A percentile compares a stretch with the other conserved stretches of the same genome.
Conservation (phyloP, 495 filamentous ascomycete genomes). For the Neurospora terricola region DNA sequence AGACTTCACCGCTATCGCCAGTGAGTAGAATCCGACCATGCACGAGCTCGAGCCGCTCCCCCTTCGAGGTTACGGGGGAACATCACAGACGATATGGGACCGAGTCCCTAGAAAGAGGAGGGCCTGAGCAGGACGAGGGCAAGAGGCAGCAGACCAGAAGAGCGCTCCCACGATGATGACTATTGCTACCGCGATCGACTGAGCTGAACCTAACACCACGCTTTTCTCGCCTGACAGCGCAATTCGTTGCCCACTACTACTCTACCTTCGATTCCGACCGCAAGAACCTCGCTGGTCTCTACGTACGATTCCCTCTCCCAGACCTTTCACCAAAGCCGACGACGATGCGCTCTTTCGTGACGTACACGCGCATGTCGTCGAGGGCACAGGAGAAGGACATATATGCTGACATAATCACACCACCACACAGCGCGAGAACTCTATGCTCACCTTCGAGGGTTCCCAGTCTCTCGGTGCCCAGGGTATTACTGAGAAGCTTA, state of each 20-base stretch:
- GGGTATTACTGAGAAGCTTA: constrained; percentile 66
- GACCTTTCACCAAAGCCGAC: background rate
- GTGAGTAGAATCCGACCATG: constrained; percentile 14
- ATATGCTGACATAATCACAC: constrained; percentile 1
- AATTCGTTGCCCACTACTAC: constrained; percentile 89
- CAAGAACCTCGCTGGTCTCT: constrained; percentile 52
- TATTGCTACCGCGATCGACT: background rate
- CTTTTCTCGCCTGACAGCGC: constrained; percentile 37
- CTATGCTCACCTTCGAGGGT: constrained; percentile 90
- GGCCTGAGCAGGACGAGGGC: background rate
- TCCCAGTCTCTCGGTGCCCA: constrained; percentile 44
- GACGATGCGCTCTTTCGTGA: background rate
- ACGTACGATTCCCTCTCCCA: constrained; percentile 46
- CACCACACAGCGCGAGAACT: constrained; percentile 55
- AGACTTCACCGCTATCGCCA: constrained; percentile 17
- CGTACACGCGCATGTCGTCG: background rate
- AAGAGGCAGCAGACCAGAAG: background rate
- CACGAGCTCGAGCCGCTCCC: background rate
- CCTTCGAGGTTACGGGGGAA: background rate
- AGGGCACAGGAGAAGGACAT: background rate
- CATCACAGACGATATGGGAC: constrained; percentile 1
- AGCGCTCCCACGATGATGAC: background rate
- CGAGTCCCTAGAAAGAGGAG: background rate
- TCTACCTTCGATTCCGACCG: constrained; percentile 67
- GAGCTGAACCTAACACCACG: constrained; percentile 2